These are phyloP conservation scores for Aspergillus taichungensis DNA, from an alignment of 495 filamentous ascomycete genomes.

Conservation along the genomic window DNA sequence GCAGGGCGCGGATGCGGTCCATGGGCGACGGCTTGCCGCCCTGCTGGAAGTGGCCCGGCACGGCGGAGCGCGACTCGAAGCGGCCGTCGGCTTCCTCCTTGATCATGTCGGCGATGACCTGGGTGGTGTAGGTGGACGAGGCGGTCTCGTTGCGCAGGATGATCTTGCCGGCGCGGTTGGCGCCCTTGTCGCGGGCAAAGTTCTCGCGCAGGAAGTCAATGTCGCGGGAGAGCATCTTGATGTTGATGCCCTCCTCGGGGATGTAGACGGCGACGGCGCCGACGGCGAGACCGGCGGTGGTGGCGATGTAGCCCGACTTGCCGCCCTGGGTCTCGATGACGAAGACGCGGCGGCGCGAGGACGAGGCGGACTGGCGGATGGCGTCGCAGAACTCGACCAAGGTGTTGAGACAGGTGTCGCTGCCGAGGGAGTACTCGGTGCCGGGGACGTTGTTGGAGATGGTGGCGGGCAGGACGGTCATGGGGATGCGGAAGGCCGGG, in stretches of 20 bases:
- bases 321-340: slow-evolving; percentile 98
- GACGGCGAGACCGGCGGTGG: slow-evolving; percentile 77
- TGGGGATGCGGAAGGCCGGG: slow-evolving; percentile 83
- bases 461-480: slow-evolving; percentile 88
- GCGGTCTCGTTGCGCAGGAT: slow-evolving; percentile 93
- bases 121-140: slow-evolving; percentile 80
- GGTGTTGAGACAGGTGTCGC: slow-evolving; percentile 96
- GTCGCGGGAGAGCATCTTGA: slow-evolving; percentile 86
- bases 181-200: slow-evolving; percentile 79
- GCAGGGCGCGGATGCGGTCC: slow-evolving; percentile 88
- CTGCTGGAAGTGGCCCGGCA: slow-evolving; percentile 96
- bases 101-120: slow-evolving; percentile 92
- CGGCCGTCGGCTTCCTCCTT: slow-evolving; percentile 83
- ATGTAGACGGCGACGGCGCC: slow-evolving; percentile 96
- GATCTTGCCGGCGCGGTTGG: slow-evolving; percentile 84
- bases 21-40: slow-evolving; percentile 89
- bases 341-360: slow-evolving; percentile 86
- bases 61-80: slow-evolving; percentile 88
- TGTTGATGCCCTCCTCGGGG: slow-evolving; percentile 89
- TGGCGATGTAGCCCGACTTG: slow-evolving; percentile 87
- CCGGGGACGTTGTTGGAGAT: slow-evolving; percentile 98
- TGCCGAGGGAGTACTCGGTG: slow-evolving; percentile 93
- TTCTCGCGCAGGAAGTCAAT: slow-evolving; percentile 82
- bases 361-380: slow-evolving; percentile 92
- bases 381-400: slow-evolving; percentile 93